Base-by-base conservation (phyloP, 2,329 filamentous ascomycete species). In the Phaeophleospora eucalypticola region DNA sequence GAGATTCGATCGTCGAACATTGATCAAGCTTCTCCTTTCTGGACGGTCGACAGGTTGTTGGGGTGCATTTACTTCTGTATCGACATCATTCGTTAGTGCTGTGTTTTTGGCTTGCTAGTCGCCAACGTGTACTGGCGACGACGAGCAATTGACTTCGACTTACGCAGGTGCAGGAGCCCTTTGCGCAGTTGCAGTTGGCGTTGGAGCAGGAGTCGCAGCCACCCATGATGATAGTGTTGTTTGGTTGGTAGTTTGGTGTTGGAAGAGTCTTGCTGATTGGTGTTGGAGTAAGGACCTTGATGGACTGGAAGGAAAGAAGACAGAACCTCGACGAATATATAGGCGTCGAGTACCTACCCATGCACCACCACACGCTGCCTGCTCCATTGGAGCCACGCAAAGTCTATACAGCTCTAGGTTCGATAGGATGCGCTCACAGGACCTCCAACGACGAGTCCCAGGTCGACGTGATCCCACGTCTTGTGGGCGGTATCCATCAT, bases 111-210 rank as follows among this genome's bases (percentile, higher is more conserved):
- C n/a, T n/a, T n/a, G n/a, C n/a, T n/a, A n/a, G n/a, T n/a, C n/a
- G n/a, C n/a, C n/a, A n/a, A n/a, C n/a, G n/a, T n/a, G n/a, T n/a
- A n/a, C n/a, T n/a, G n/a, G n/a, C n/a, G n/a, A n/a, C n/a, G n/a
- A n/a, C n/a, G n/a, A n/a, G n/a, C n/a, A n/a, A n/a, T n/a, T n/a
- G n/a, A n/a, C n/a, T n/a, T n/a, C n/a, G n/a, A 57, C 60, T 42
- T 57, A 62, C 61, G 62, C 62, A 65, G 48, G 41, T 57, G 62
- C 62, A 65, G 53, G 46, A 57, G 41, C 54, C 55, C 41, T 52
- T 56, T 16, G 54, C 51, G 55, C 61, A 64, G 51, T 47, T 50
- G 42, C 51, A 45, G 58, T 62, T 63, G 49, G 56, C 58, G 60
- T 58, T 62, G 45, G 53, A n/a, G n/a, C n/a, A n/a, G n/a, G n/a